A percentile compares a stretch with the other conserved stretches of the same genome.
These are phyloP conservation scores for Aspergillus jensenii DNA, from an alignment of 2,329 filamentous ascomycete species.

Conservation along the genomic window DNA sequence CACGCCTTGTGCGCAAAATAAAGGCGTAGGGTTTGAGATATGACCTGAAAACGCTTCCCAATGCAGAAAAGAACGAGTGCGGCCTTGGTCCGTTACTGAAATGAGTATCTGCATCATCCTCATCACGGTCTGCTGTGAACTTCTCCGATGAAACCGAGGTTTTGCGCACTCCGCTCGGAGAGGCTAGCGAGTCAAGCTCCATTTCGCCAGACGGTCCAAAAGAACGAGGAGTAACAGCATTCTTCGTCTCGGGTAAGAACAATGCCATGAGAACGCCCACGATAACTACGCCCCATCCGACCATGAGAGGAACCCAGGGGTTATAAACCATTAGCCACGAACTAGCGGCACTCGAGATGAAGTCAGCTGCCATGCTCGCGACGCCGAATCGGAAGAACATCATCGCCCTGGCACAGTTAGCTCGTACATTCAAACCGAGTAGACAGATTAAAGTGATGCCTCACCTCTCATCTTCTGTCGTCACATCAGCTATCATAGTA, in stretches of 20 bases:
- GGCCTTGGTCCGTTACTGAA: constrained; percentile 2
- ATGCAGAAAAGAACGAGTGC: constrained; percentile 16
- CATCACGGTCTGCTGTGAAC: constrained; percentile 18
- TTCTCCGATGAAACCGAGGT: constrained; percentile 12
- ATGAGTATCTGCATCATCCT: constrained; percentile 15
- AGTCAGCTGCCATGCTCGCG: constrained; percentile 40
- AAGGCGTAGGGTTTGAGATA: constrained; percentile 40
- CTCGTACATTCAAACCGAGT: not conserved
- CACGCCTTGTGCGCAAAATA: constrained; percentile 40
- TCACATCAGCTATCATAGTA: constrained; percentile 55
- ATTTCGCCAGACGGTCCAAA: constrained; percentile 16
- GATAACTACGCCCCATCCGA: constrained; percentile 35
- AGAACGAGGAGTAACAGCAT: constrained; percentile 21
- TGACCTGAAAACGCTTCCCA: constrained; percentile 25
- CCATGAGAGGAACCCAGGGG: constrained; percentile 42
- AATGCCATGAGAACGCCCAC: constrained; percentile 34
- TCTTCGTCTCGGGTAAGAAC: constrained; percentile 42
- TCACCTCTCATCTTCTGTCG: constrained; percentile 45
- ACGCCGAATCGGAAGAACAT: constrained; percentile 44
- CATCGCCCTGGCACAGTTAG: constrained; percentile 29
- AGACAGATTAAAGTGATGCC: not conserved
- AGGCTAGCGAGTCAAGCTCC: constrained; percentile 31
- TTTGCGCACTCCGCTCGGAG: constrained; percentile 18
- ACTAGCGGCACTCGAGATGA: constrained; percentile 38
- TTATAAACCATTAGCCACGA: constrained; percentile 43